Evolutionary conservation across 2,329 filamentous ascomycete species (phyloP), one percentile per base, ranked within the genome.

Genomic region (Blastomyces emzantsi): DNA sequence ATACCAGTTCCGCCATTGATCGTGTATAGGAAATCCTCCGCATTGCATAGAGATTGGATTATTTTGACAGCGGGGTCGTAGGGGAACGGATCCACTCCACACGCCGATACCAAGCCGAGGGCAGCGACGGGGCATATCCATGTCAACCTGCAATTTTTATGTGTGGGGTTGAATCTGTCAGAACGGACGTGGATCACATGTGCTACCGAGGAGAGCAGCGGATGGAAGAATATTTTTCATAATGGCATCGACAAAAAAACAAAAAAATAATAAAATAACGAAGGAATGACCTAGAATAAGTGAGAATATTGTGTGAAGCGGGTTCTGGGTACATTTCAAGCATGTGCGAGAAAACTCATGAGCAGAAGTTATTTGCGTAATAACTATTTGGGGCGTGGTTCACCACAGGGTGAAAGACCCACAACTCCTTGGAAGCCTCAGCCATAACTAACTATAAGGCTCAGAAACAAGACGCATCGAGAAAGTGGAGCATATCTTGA

Each of bases 41-140:
- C 19, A 33, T 2, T 33, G 57, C 22, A 19, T n/a, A 59, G 5
- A 47, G n/a, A 15, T 30, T 47, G 5, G 25, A 11, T 15, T 39
- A 13, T 47, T 28, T 39, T 9, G 9, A 41, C n/a, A 25, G 28
- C 19, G 25, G 39, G 57, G 57, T 22, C 9, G 57, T 59, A 47
- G 41, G 57, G 39, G 11, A 47, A 47, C 41, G 22, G 41, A 39
- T 59, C 56, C 39, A 59, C 39, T 45, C 56, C 13, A 30, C 39
- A 11, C 39, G 41, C 19, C 22, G 56, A 45, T 59, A 59, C 57
- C 41, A 59, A 59, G 57, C 57, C 55, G 39, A 59, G 57, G 57
- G 25, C 22, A 47, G 36, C 9, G 36, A 2, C 9, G 9, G 36
- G 6, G 36, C 41, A 17, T 58, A 58, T 28, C 57, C 57, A 59